These are phyloP conservation scores for Ophiostoma pallidulum DNA, from an alignment of 2,329 filamentous ascomycete genomes.

Conservation along the genomic window DNA sequence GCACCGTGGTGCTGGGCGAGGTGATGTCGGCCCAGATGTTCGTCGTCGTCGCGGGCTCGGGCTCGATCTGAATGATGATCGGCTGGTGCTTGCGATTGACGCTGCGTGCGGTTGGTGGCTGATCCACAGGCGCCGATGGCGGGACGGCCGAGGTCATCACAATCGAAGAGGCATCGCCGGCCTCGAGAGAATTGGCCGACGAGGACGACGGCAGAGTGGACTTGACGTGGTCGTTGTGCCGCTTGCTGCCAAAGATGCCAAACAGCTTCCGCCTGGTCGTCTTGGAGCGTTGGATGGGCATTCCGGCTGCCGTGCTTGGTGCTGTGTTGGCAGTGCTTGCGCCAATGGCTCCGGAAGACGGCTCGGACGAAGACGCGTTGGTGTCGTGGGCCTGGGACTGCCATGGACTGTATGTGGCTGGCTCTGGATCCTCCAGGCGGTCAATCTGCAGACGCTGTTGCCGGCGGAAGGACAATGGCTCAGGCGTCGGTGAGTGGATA, in stretches of 20 bases:
- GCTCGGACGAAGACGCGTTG: too few species aligned
- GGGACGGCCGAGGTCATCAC: conserved; percentile 12
- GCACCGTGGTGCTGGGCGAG: not conserved
- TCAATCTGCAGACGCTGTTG: conserved; percentile 10
- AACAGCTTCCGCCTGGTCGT: conserved; percentile 52
- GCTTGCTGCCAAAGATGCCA: conserved; percentile 39
- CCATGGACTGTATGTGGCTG: not conserved
- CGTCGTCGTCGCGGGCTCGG: conserved; percentile 2
- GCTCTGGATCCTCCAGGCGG: conserved; percentile 8
- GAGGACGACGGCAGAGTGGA: not conserved
- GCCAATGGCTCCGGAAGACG: too few species aligned
- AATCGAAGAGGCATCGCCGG: conserved; percentile 16
- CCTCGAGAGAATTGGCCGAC: conserved; percentile 8
- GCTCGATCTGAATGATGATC: conserved; percentile 25
- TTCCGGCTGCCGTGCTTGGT: not conserved
- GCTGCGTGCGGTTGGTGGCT: conserved; percentile 24
- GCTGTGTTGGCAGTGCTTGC: not conserved
- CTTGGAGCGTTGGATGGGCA: conserved; percentile 34
- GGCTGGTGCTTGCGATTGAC: conserved; percentile 36
- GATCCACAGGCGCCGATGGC: not conserved
- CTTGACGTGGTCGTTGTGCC: conserved; percentile 23
- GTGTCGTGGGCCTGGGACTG: not conserved
- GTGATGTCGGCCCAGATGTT: not conserved
- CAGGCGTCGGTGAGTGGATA: conserved; percentile 29
- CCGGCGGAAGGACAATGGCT: not conserved